Conservation (phyloP, 2,329 filamentous ascomycete species). For the Cladosporium sp. region DNA sequence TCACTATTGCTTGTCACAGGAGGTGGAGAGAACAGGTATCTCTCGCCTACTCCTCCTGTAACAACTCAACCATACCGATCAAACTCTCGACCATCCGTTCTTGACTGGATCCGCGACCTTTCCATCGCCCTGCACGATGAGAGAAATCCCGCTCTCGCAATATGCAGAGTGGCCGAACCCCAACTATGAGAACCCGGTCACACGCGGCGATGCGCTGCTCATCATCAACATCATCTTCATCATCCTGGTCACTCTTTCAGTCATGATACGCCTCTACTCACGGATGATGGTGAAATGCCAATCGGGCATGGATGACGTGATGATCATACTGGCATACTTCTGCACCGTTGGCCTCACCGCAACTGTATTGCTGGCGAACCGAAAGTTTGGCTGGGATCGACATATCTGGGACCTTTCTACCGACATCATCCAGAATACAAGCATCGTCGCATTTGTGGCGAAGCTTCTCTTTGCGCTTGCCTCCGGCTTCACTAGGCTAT, state of each 20-base stretch:
- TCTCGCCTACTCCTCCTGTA: too few species aligned
- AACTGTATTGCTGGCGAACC: slow-evolving; percentile 39
- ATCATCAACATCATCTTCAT: slow-evolving; percentile 38
- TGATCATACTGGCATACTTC: slow-evolving; percentile 39
- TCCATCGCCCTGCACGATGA: background rate
- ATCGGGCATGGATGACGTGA: slow-evolving; percentile 40
- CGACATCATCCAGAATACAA: slow-evolving; percentile 21
- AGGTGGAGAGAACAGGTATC: too few species aligned
- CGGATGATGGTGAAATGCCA: slow-evolving; percentile 38
- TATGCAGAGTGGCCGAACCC: slow-evolving; percentile 35
- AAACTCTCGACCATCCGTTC: too few species aligned
- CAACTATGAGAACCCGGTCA: slow-evolving; percentile 39
- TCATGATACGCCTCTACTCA: slow-evolving; percentile 37
- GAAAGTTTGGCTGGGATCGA: slow-evolving; percentile 38
- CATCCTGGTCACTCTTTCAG: slow-evolving; percentile 32
- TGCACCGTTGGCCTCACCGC: slow-evolving; percentile 36
- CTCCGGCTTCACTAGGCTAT: slow-evolving; percentile 40
- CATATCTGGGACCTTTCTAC: slow-evolving; percentile 40
- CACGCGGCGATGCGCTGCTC: slow-evolving; percentile 36
- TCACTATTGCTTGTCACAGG: background rate
- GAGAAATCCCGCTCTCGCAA: slow-evolving; percentile 26
- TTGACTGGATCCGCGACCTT: background rate
- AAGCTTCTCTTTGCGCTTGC: slow-evolving; percentile 41
- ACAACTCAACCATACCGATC: too few species aligned
- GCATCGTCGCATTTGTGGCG: slow-evolving; percentile 38